Percentiles rank a stretch among this genome's conserved stretches.
Evolutionary conservation across 768 basidiomycete species (phyloP).

Genomic region (Suillus bovinus): DNA sequence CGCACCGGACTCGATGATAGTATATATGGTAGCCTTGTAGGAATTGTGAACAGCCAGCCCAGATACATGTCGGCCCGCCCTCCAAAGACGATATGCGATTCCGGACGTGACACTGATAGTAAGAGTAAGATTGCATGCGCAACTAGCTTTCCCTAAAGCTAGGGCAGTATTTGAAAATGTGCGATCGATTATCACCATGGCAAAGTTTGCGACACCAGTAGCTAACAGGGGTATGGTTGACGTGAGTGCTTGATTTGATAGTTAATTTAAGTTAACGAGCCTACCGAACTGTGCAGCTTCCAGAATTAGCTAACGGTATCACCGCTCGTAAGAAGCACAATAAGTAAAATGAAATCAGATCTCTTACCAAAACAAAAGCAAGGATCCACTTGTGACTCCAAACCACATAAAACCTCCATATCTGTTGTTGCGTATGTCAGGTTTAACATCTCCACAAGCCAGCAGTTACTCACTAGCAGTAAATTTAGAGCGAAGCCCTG

Average conservation of each 20-base stretch:
- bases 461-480: conserved; percentile 1
- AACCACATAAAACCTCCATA: conserved; percentile 9
- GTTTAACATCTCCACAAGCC: background rate
- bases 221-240: background rate
- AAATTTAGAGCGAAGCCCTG: conserved; percentile 4
- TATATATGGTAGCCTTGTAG: conserved; percentile 16
- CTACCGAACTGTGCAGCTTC: conserved; percentile 1
- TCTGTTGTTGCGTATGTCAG: background rate
- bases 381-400: background rate
- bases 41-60: background rate
- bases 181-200: background rate
- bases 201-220: background rate
- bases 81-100: conserved; percentile 19
- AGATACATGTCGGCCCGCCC: background rate
- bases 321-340: background rate
- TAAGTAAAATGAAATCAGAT: background rate
- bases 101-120: conserved; percentile 15
- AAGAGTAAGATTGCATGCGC: conserved; percentile 14
- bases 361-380: background rate
- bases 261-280: background rate
- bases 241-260: background rate
- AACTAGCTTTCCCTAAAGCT: conserved; percentile 4
- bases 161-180: background rate
- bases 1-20: conserved; percentile 20
- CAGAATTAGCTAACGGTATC: conserved; percentile 3